These are phyloP conservation scores for Allium cepa DNA, from an alignment of 106 monocot genomes.

Conservation along the genomic window DNA sequence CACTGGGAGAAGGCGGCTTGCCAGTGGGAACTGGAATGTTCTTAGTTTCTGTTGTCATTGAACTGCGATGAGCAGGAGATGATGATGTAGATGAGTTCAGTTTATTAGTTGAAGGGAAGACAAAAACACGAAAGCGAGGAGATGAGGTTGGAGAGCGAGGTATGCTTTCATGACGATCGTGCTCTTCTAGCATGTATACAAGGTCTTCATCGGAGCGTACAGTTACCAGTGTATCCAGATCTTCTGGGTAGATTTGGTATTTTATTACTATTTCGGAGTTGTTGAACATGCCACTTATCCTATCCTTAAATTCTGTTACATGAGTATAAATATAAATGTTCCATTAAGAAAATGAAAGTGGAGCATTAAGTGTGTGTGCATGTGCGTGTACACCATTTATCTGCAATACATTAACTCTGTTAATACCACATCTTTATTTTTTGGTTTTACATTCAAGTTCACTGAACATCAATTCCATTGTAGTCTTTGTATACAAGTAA, in stretches of 20 bases:
- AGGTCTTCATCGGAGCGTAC: conserved; percentile 52
- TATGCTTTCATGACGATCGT: conserved; percentile 21
- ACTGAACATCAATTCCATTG: no score
- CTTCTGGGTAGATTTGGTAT: conserved; percentile 48
- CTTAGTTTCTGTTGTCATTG: not conserved
- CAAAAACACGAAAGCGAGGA: not conserved
- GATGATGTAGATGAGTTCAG: not conserved
- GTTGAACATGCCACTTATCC: conserved; percentile 26
- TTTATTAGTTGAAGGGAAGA: not conserved
- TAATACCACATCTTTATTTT: no score
- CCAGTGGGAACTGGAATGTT: not conserved
- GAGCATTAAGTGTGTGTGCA: no score
- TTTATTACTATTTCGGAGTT: conserved; percentile 20
- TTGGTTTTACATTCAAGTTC: no score
- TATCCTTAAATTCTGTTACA: conserved; percentile 28
- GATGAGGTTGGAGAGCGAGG: conserved; percentile 4
- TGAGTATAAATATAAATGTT: not conserved
- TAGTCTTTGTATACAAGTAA: no score
- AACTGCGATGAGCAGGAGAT: not conserved
- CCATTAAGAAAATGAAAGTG: no score
- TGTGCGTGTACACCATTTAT: no score
- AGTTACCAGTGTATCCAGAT: conserved; percentile 55
- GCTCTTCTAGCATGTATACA: conserved; percentile 47
- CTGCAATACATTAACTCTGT: no score
- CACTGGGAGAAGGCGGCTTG: not conserved